Conservation (phyloP, 1,284 basidiomycete genomes). For the Neolentinus lepideus region DNA sequence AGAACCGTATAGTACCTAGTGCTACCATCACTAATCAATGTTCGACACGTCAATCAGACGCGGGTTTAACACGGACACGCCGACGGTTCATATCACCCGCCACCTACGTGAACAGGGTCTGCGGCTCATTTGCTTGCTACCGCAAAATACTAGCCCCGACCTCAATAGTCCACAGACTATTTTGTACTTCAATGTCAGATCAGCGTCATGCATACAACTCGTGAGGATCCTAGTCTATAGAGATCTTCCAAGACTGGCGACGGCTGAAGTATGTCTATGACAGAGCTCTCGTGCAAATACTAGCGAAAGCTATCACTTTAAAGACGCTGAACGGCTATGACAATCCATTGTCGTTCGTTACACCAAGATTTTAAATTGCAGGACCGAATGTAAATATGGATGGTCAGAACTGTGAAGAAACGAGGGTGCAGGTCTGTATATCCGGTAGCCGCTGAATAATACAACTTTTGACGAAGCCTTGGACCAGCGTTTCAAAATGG, state of each 20-base stretch:
- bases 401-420: slow-evolving; percentile 67
- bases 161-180: too few relatives aligned
- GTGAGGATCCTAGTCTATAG: slow-evolving; percentile 58
- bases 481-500: slow-evolving; percentile 66
- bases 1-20: too few relatives aligned
- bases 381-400: slow-evolving; percentile 73
- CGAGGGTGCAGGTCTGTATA: slow-evolving; percentile 34
- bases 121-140: too few relatives aligned
- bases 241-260: slow-evolving; percentile 55
- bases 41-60: too few relatives aligned
- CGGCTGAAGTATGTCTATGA: slow-evolving; percentile 46
- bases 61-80: too few relatives aligned
- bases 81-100: too few relatives aligned
- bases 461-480: slow-evolving; percentile 78
- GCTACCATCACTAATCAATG: too few relatives aligned
- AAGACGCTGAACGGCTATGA: slow-evolving; percentile 5
- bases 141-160: too few relatives aligned
- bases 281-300: slow-evolving; percentile 31
- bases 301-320: slow-evolving; percentile 26
- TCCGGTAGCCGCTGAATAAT: slow-evolving; percentile 34
- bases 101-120: too few relatives aligned
- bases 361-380: slow-evolving; percentile 53
- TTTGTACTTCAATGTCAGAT: too few relatives aligned
- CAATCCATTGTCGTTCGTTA: slow-evolving; percentile 40
- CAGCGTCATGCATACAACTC: slow-evolving; percentile 33